Conservation (phyloP, 2,329 filamentous ascomycete species). For the Alternaria dauci region DNA sequence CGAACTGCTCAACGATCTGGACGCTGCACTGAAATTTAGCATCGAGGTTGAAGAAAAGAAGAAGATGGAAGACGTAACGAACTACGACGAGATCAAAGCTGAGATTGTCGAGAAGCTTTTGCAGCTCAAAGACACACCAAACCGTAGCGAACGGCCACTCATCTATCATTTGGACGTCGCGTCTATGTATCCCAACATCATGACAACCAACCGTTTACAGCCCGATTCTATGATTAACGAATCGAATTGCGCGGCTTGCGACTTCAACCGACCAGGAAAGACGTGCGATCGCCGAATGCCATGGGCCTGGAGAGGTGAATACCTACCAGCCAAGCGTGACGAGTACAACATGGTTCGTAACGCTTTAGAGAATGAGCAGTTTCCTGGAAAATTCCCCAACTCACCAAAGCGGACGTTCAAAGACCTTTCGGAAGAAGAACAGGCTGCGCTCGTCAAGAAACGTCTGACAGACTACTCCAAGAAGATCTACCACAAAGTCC, state of each 20-base stretch:
- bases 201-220: conserved; percentile 98
- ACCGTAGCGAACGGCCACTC: conserved; percentile 82
- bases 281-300: conserved; percentile 94
- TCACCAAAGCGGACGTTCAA: conserved; percentile 77
- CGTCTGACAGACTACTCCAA: conserved; percentile 92
- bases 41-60: conserved; percentile 63
- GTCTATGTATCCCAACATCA: conserved; percentile 99
- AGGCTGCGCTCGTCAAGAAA: conserved; percentile 81
- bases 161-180: conserved; percentile 99
- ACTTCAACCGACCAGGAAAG: conserved; percentile 97
- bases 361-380: conserved; percentile 88
- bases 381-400: conserved; percentile 80
- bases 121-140: conserved; percentile 80
- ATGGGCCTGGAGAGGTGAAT: conserved; percentile 98
- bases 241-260: conserved; percentile 94
- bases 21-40: conserved; percentile 87
- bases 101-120: conserved; percentile 78
- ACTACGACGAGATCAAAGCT: conserved; percentile 71
- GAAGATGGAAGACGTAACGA: conserved; percentile 59
- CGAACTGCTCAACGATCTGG: conserved; percentile 84
- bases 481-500: conserved; percentile 99
- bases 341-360: conserved; percentile 99
- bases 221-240: conserved; percentile 99
- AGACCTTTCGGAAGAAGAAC: conserved; percentile 82
- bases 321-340: conserved; percentile 91